Conservation (phyloP, 2,329 filamentous ascomycete species). For the Venturia oleaginea region DNA sequence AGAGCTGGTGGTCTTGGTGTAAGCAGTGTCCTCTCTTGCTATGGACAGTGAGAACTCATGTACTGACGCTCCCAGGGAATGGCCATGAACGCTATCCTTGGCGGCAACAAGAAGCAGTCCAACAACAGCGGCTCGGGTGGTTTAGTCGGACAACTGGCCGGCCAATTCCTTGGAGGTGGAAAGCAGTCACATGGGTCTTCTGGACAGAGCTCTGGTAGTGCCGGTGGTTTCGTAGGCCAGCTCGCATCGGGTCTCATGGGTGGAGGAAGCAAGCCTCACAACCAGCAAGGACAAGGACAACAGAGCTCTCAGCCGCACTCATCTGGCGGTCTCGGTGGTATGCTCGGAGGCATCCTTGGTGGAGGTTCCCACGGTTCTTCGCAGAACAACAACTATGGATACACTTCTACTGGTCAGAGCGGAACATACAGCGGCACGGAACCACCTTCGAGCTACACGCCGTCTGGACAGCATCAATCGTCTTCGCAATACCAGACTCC, state of each 20-base stretch:
- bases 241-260: slow-evolving; percentile 18
- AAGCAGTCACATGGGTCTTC: slow-evolving; percentile 16
- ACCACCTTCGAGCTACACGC: slow-evolving; percentile 27
- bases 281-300: slow-evolving; percentile 15
- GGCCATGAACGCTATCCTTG: slow-evolving; percentile 21
- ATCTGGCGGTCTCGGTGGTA: slow-evolving; percentile 14
- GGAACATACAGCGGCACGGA: slow-evolving; percentile 29
- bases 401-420: slow-evolving; percentile 23
- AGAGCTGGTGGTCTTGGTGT: slow-evolving; percentile 21
- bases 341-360: slow-evolving; percentile 13
- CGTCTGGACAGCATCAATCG: slow-evolving; percentile 15
- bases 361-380: slow-evolving; percentile 14
- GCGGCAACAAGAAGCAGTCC: slow-evolving; percentile 20
- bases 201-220: slow-evolving; percentile 15
- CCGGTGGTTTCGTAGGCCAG: slow-evolving; percentile 18
- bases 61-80: slow-evolving; percentile 16
- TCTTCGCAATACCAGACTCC: not conserved
- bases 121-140: not conserved
- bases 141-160: slow-evolving; percentile 19
- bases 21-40: slow-evolving; percentile 6
- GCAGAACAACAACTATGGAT: slow-evolving; percentile 24
- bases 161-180: slow-evolving; percentile 24
- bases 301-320: slow-evolving; percentile 2
- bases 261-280: slow-evolving; percentile 18
- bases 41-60: not conserved